Conservation (phyloP, 306 rosid genomes). For the Quillaja saponaria region DNA sequence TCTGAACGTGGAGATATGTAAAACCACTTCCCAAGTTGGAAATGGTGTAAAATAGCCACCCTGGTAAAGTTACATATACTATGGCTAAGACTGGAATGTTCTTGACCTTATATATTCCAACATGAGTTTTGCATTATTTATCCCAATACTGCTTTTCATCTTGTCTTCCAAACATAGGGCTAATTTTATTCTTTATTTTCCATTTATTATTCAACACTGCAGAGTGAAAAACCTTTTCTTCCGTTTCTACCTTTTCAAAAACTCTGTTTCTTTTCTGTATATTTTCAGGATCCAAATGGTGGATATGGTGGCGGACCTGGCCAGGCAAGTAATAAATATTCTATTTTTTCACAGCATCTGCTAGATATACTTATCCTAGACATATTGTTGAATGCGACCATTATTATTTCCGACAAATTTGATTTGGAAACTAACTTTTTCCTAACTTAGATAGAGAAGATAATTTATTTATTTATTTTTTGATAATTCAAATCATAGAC, state of each 20-base stretch:
- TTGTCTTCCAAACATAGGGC: not conserved
- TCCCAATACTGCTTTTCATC: no score
- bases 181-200: not conserved
- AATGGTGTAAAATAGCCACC: not conserved
- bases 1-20: not conserved
- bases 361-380: no score
- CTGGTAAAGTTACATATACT: not conserved
- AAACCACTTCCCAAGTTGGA: not conserved
- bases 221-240: no score
- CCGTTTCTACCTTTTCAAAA: not conserved
- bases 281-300: constrained; percentile 73
- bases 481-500: not conserved
- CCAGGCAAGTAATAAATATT: constrained; percentile 69
- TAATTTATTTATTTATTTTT: no score
- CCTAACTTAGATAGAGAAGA: no score
- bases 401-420: not conserved
- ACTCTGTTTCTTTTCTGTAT: constrained; percentile 12
- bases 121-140: no score
- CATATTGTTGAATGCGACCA: constrained; percentile 10
- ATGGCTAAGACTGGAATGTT: not conserved
- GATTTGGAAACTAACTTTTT: not conserved
- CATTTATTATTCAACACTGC: no score
- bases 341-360: not conserved
- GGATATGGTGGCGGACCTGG: constrained; percentile 97
- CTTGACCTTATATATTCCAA: not conserved